Base-by-base conservation (phyloP, 2,329 filamentous ascomycete genomes). In the Gnomoniopsis smithogilvyi region DNA sequence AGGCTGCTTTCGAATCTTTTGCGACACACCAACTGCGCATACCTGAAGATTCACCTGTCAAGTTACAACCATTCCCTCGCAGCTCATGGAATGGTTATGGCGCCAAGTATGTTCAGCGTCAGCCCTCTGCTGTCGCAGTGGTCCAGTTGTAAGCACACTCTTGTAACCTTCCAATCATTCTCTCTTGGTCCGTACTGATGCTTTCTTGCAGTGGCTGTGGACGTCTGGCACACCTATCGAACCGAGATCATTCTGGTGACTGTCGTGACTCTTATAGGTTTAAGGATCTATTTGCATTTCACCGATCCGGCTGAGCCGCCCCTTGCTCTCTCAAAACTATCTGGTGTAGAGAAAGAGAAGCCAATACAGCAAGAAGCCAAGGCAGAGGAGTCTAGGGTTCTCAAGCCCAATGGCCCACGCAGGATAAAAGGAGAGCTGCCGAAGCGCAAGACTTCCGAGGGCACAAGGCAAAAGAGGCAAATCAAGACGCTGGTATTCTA, bases 401-500 rank as follows among this genome's bases (percentile, higher is more conserved):
- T 63, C 46, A 71, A 73, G 60, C 62, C 73, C 1, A 70, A 68
- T 38, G 81, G 79, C 1, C 82, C 83, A 3, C 68, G 73, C 57
- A 72, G 76, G 60, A 78, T 79, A 62, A 78, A 76, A 62, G 76
- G 77, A 55, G 75, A 74, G 49, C 52, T 69, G 52, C 67, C 65
- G 47, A 79, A 70, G 61, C 62, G 72, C 50, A 72, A 68, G 41
- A 71, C 70, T 15, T 67, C 71, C 63, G 70, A 70, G 60, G 63
- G 69, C 62, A 47, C 21, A 56, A 48, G 68, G 58, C 51, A 63
- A 62, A 60, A 58, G 65, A 41, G 72, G 73, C 56, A 79, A 52
- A 80, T 92, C 56, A 89, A 94, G 69, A 83, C 90, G 2, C 73
- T 96, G 17, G 75, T 97, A 34, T 98, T 97, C 77, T 98, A 90